Conservation (phyloP, 1,139 yeast species). For the Arxiozyma slooffiae region DNA sequence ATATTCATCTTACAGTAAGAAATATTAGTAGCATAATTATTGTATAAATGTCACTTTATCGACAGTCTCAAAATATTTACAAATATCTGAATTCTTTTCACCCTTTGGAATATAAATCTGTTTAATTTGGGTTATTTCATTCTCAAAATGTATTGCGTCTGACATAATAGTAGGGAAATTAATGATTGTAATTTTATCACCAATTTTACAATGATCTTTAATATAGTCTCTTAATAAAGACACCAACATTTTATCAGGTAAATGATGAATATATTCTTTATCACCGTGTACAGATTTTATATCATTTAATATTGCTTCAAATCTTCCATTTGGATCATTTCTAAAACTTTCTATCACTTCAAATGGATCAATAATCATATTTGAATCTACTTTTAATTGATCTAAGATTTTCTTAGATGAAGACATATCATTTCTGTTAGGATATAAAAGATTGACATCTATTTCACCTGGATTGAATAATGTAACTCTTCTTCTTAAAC, state of each 20-base stretch:
- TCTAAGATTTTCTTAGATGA: background rate
- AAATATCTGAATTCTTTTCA: slow-evolving; percentile 32
- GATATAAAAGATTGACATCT: slow-evolving; percentile 9
- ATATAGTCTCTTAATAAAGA: slow-evolving; percentile 46
- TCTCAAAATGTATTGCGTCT: slow-evolving; percentile 47
- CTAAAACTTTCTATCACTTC: slow-evolving; percentile 40
- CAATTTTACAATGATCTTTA: slow-evolving; percentile 31
- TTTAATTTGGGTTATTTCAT: slow-evolving; percentile 35
- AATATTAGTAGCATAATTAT: background rate
- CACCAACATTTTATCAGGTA: slow-evolving; percentile 52
- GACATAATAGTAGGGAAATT: slow-evolving; percentile 51
- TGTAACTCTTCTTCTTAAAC: slow-evolving; percentile 46
- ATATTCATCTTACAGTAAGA: background rate
- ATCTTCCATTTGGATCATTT: slow-evolving; percentile 36
- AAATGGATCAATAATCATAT: slow-evolving; percentile 40
- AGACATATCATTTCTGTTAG: background rate
- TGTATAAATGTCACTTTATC: slow-evolving; percentile 33
- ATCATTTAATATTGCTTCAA: slow-evolving; percentile 33
- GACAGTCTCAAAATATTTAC: slow-evolving; percentile 53
- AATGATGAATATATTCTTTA: slow-evolving; percentile 27
- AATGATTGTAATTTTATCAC: slow-evolving; percentile 38
- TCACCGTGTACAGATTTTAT: slow-evolving; percentile 21
- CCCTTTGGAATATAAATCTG: slow-evolving; percentile 31
- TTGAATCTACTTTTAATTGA: slow-evolving; percentile 10
- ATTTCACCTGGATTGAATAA: slow-evolving; percentile 31